Evolutionary conservation across 2,329 filamentous ascomycete genomes (phyloP).

Genomic region (Phialocephala sp.): DNA sequence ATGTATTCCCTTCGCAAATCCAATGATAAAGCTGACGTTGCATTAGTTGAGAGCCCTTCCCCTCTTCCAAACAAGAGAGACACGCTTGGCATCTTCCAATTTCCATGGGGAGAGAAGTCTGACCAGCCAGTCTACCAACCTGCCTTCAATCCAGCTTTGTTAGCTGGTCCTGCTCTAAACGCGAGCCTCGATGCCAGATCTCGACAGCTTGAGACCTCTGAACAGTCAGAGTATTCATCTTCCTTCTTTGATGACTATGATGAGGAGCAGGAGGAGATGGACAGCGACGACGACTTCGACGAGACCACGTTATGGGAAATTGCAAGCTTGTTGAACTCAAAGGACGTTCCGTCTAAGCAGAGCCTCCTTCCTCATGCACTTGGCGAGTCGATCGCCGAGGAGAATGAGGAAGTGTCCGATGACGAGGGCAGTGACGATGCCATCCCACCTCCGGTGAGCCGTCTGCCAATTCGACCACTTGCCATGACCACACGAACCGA

Average conservation of each 20-base stretch:
- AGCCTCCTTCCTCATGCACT: conserved; percentile 51
- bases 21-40: conserved; percentile 26
- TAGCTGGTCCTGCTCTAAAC: conserved; percentile 31
- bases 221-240: conserved; percentile 35
- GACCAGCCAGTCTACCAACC: conserved; percentile 55
- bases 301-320: conserved; percentile 69
- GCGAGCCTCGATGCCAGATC: conserved; percentile 37
- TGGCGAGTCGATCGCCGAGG: conserved; percentile 26
- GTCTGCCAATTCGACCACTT: conserved; percentile 35
- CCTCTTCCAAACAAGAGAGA: conserved; percentile 62
- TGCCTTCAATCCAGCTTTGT: conserved; percentile 40
- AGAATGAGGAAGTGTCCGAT: conserved; percentile 36
- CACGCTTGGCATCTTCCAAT: conserved; percentile 69
- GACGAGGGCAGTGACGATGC: conserved; percentile 21
- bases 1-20: conserved; percentile 12
- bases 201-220: conserved; percentile 33
- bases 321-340: conserved; percentile 60
- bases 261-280: conserved; percentile 46
- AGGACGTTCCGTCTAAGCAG: conserved; percentile 56
- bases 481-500: conserved; percentile 12
- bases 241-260: conserved; percentile 68
- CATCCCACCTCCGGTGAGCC: conserved; percentile 20
- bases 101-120: conserved; percentile 69
- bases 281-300: conserved; percentile 52
- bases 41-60: conserved; percentile 60